Base-by-base conservation (phyloP, 2,329 filamentous ascomycete genomes). In the Apiospora kogelbergensis region DNA sequence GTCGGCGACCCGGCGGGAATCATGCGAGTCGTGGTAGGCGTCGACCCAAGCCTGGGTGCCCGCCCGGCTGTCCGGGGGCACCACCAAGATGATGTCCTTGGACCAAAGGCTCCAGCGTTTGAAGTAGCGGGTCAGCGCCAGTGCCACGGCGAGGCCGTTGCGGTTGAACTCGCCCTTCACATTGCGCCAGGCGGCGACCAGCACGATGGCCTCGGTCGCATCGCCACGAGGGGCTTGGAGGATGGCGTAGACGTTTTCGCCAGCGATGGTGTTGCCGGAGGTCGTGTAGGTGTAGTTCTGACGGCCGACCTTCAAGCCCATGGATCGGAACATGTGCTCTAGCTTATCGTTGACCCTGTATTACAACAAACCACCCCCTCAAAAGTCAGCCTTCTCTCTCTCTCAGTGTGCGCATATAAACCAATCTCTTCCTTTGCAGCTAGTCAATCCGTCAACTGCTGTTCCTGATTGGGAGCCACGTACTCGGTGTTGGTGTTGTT, bases 71-170 rank as follows among this genome's bases (percentile, higher is more conserved):
- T 99, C 96, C 0, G 93, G 91, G 0, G 96, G 91, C 63, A 99
- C 87, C 6, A 99, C 82, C 74, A 99, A 90, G 69, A 99, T 95
- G 73, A 99, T 97, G 79, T 99, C 96, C 81, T 99, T 99, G 70
- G 95, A 98, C 96, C 96, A 99, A 37, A 99, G 86, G 67, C 94
- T 98, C 96, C 96, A 99, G 74, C 92, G 89, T 81, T 97, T 97
- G 83, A 99, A 98, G 81, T 99, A 99, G 73, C 96, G 89, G 37
- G 94, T 93, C 73, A 99, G 82, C 0, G 95, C 95, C 75, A 99
- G 83, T 2, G 94, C 91, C 41, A 99, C 86, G 9, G 94, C 91
- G 6, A 99, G 90, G 22, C 95, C 96, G 71, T 95, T 96, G 72
- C 91, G 87, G 81, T 99, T 99, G 74, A 95, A 81, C 73, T 91